Base-by-base conservation (phyloP, 108 stramenopile species). In the Conticribra weissflogii region DNA sequence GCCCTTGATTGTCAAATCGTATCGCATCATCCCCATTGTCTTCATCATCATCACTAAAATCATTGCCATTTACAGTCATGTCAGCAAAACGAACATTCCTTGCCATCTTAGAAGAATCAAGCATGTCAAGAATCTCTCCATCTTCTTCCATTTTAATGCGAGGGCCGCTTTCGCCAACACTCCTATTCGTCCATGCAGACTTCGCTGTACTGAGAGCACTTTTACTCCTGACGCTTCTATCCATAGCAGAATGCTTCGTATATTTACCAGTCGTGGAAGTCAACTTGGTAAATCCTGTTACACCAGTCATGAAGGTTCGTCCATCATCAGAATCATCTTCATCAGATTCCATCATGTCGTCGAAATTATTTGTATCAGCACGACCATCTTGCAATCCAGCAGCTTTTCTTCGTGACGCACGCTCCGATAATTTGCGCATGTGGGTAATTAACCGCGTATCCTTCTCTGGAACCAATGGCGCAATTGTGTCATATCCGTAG, bases 301-400 rank as follows among this genome's bases (percentile, higher is more conserved):
- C 71, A 22, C 88, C 88, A 5, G 88, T 87, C 82, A 82, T 81
- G 22, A 91, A 81, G 19, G 90, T 94, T 19, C 68, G 62, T 3
- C 91, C 94, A 76, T 88, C 91, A 66, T 95, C 91, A 15, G 89
- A 91, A 73, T 92, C 94, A 46, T 89, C 89, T 72, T 95, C 94
- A 53, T 95, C 91, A 5, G 89, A 90, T 28, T 87, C 88, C 78
- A 93, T 76, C 86, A 93, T 81, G 51, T 88, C 81, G 22, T 92
- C 89, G 58, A 91, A 88, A 49, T 78, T 66, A 47, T 57, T 59
- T 8, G 65, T 60, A 33, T 33, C 69, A 46, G 63, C 50, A 16
- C 47, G 62, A 1, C 73, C 78, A 63, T 83, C 85, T 48, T 76
- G 67, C 27, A 76, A 41, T 17, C 73, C 67, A 16, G 71, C 70